Evolutionary conservation across 768 basidiomycete species (phyloP).

Genomic region (Neoboletus subvelutipes): DNA sequence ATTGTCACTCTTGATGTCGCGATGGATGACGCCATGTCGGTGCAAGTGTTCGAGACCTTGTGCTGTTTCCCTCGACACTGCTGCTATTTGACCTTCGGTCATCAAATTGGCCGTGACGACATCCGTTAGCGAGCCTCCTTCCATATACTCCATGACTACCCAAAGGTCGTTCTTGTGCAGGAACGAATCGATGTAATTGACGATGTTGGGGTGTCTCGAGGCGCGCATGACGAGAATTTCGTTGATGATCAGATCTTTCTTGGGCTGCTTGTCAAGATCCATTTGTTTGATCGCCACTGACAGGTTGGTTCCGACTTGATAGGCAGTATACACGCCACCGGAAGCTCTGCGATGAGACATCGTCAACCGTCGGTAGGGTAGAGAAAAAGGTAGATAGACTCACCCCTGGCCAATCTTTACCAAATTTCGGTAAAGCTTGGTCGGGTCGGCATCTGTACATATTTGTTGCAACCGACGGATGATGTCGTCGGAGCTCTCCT

Average conservation of each 20-base stretch:
- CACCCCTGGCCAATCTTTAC: conserved; percentile 99
- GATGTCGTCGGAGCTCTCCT: conserved; percentile 83
- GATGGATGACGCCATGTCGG: conserved; percentile 94
- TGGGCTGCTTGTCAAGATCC: conserved; percentile 99
- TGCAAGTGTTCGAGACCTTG: conserved; percentile 96
- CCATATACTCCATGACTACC: conserved; percentile 99
- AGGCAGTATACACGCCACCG: conserved; percentile 97
- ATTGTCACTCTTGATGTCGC: conserved; percentile 99
- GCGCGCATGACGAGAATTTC: conserved; percentile 99
- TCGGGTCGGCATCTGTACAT: conserved; percentile 97
- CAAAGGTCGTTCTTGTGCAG: conserved; percentile 96
- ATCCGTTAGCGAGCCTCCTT: conserved; percentile 91
- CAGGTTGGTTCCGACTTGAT: conserved; percentile 92
- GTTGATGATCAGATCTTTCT: conserved; percentile 99
- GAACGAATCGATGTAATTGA: conserved; percentile 99
- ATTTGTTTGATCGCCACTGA: conserved; percentile 99
- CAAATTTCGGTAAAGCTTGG: conserved; percentile 85
- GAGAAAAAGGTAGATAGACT: conserved; percentile 26
- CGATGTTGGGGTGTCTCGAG: conserved; percentile 96
- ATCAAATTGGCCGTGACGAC: conserved; percentile 88
- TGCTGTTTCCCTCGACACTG: conserved; percentile 88
- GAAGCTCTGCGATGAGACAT: conserved; percentile 63
- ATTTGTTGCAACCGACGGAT: conserved; percentile 89
- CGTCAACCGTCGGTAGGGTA: background rate
- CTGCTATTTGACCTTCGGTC: conserved; percentile 98